phyloP scores from a whole-genome alignment of 805 yeast species.

The Kluyveromyces aestuarii region DNA sequence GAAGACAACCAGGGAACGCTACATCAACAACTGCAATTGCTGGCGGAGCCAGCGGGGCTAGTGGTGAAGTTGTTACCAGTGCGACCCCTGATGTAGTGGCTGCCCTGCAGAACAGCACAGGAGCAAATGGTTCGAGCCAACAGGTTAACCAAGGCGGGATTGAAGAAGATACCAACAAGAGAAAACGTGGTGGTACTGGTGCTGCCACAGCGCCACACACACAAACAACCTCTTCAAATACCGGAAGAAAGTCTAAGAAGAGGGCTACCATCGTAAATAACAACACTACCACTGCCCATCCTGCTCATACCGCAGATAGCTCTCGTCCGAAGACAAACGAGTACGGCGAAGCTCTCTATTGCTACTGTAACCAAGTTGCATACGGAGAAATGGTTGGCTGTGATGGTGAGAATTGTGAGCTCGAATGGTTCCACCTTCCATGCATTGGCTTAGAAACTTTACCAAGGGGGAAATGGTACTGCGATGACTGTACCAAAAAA shows the following conservation, averaged over 20 bases:
- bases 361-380: constrained; percentile 94
- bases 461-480: constrained; percentile 82
- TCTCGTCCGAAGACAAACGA: constrained; percentile 21
- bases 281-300: constrained; percentile 6
- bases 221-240: background rate
- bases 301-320: constrained; percentile 11
- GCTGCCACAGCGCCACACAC: background rate
- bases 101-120: background rate
- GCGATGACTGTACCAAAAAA: constrained; percentile 48
- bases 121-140: background rate
- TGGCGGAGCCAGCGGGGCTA: constrained; percentile 6
- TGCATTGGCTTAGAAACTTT: constrained; percentile 81
- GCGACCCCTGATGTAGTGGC: constrained; percentile 2
- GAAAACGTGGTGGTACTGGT: background rate
- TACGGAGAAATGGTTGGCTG: constrained; percentile 99
- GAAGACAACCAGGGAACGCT: constrained; percentile 12
- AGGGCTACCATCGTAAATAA: constrained; percentile 5
- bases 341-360: constrained; percentile 71
- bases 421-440: constrained; percentile 95
- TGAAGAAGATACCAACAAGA: background rate
- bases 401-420: constrained; percentile 84
- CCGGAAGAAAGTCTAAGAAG: constrained; percentile 7
- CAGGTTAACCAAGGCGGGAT: background rate
- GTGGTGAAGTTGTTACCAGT: constrained; percentile 7
- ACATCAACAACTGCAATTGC: constrained; percentile 5